These are phyloP conservation scores for Microcyclospora tardicrescens DNA, from an alignment of 2,329 filamentous ascomycete genomes.

Conservation along the genomic window DNA sequence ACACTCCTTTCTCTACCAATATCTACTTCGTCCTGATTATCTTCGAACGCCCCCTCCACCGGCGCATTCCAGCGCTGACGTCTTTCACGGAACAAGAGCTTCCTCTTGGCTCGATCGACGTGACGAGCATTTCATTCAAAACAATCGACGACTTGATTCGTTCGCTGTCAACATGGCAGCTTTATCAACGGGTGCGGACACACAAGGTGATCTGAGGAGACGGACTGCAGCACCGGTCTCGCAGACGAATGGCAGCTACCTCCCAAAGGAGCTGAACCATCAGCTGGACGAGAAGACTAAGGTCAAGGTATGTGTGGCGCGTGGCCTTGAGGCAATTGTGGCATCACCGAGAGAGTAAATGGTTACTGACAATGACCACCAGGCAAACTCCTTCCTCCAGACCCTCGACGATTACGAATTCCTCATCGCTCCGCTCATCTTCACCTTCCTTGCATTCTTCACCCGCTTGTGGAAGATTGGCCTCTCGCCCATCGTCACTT, in stretches of 20 bases:
- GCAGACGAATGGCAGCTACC: slow-evolving; percentile 21
- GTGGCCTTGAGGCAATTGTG: not conserved
- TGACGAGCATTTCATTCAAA: too few species aligned
- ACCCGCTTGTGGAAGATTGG: slow-evolving; percentile 57
- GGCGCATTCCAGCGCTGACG: too few species aligned
- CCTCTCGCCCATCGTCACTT: slow-evolving; percentile 58
- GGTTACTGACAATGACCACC: slow-evolving; percentile 1
- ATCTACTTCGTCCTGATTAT: too few species aligned
- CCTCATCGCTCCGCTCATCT: slow-evolving; percentile 49
- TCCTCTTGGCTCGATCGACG: too few species aligned
- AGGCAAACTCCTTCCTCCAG: slow-evolving; percentile 44
- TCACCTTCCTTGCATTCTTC: slow-evolving; percentile 51
- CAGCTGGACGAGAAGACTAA: slow-evolving; percentile 33
- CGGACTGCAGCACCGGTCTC: slow-evolving; percentile 27
- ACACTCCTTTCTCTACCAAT: too few species aligned
- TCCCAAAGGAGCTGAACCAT: slow-evolving; percentile 14
- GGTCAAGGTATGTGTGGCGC: slow-evolving; percentile 30
- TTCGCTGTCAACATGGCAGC: slow-evolving; percentile 14
- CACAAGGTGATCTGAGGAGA: slow-evolving; percentile 33
- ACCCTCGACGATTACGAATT: slow-evolving; percentile 51
- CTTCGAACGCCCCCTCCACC: too few species aligned
- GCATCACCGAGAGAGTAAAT: not conserved
- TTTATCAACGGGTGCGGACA: slow-evolving; percentile 27
- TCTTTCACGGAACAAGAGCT: too few species aligned
- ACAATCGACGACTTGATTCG: too few species aligned